A percentile compares a stretch with the other conserved stretches of the same genome.
Conservation (phyloP, 1,284 basidiomycete species). For the Butyriboletus appendiculatus region DNA sequence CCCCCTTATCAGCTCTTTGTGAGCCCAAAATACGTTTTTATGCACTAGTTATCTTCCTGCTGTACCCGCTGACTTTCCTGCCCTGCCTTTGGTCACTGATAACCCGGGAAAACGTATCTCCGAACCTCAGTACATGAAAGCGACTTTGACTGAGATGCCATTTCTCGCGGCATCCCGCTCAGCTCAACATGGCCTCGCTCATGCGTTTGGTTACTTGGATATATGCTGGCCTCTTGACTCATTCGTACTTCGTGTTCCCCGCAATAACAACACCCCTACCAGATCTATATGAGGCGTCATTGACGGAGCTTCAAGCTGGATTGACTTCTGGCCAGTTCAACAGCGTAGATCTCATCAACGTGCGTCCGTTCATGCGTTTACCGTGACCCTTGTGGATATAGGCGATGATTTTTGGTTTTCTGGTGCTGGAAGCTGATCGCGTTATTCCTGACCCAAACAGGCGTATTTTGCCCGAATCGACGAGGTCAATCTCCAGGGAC, state of each 20-base stretch:
- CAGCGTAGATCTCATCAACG: slow-evolving; percentile 67
- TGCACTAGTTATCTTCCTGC: not conserved
- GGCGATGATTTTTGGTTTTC: not conserved
- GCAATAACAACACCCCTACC: slow-evolving; percentile 37
- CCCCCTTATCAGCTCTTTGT: not conserved
- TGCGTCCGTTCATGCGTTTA: slow-evolving; percentile 18
- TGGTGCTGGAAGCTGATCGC: not conserved
- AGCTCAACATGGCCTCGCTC: slow-evolving; percentile 2
- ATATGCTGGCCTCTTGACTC: slow-evolving; percentile 4
- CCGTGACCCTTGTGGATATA: not conserved
- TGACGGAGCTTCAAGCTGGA: slow-evolving; percentile 56
- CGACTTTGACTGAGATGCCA: not conserved
- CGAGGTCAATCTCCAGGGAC: slow-evolving; percentile 68
- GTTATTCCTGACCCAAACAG: slow-evolving; percentile 30
- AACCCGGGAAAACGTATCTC: slow-evolving; percentile 10
- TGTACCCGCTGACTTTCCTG: slow-evolving; percentile 9
- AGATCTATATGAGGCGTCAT: slow-evolving; percentile 64
- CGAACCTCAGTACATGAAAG: slow-evolving; percentile 10
- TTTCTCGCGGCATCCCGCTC: not conserved
- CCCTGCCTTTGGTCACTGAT: slow-evolving; percentile 12
- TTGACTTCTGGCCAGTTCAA: slow-evolving; percentile 54
- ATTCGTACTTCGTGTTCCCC: slow-evolving; percentile 12
- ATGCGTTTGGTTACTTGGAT: slow-evolving; percentile 10
- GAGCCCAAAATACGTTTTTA: not conserved
- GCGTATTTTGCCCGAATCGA: slow-evolving; percentile 71